Evolutionary conservation across 148 eudicot genomes (phyloP), one percentile per base, ranked within the genome.

Genomic region (Fagopyrum esculentum): DNA sequence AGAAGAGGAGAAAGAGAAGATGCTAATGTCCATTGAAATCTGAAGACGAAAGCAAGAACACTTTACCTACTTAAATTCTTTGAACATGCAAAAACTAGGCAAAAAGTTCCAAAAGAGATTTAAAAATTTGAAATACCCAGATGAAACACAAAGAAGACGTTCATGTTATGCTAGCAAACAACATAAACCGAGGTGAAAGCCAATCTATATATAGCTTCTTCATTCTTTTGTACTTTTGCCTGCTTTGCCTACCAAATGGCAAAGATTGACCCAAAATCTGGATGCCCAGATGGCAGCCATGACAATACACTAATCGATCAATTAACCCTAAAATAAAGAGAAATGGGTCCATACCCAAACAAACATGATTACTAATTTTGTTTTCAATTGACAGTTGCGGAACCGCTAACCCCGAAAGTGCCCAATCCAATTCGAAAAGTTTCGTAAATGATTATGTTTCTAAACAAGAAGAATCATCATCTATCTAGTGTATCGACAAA

Each of bases 1-100:
- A 40, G 47, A 66, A 66, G 71, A 66, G 46, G 71, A 7, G 45
- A 43, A 35, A 66, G 6, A 35, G 71, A 66, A 66, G 71, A 13
- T 12, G 46, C 17, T 66, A 40, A 40, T 5, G 46, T 66, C 69
- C 47, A 35, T 66, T 66, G 47, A 66, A 40, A n/a, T 66, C 19
- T 40, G 9, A 35, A 40, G 17, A 66, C 43, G 71, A 66, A 40
- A 66, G 63, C 63, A 66, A 35, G 19, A 66, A 43, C 71, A 13
- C 45, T 66, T 66, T 6, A 66, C 40, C 45, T 66, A 40, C 71
- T 66, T 40, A 15, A 35, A 40, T 40, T 40, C 71, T 66, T 43
- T 22, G 30, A 22, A 3, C 17, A 17, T 57, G 63, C 22, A 15
- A 40, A 40, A 66, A 13, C 46, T 43, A 35, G 70, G 45, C 40